Base-by-base conservation (phyloP, 2,329 filamentous ascomycete species). In the Colletotrichum sp. region DNA sequence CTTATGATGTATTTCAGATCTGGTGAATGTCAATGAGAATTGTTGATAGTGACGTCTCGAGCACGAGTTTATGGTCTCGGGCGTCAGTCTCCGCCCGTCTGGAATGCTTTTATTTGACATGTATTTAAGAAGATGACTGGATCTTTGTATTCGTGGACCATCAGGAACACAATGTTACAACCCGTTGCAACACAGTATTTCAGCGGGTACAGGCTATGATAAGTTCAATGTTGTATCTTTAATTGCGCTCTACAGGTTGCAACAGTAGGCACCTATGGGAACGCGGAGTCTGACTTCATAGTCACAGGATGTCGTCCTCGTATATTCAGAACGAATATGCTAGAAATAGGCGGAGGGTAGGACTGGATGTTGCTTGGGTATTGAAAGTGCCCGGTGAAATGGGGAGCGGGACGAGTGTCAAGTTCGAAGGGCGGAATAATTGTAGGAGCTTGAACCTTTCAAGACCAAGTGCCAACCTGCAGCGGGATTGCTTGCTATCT, bases 221-320 rank as follows among this genome's bases (percentile, higher is more conserved):
- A 0, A 43, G 36, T 10, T 3, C 1, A 3, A 18, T 43, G 5
- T 9, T 38, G 36, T 18, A 9, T 5, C 8, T 18, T 38, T 3
- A 0, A 43, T 0, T 43, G 9, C 18, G 38, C 0, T n/a, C 8
- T n/a, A 43, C 38, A n/a, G 38, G 38, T 6, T 6, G 38, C 10
- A 0, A 1, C 38, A n/a, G 2, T 10, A 3, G 5, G 3, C 38
- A 43, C 8, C 16, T 15, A n/a, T 43, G 18, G 3, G 18, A 43
- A 0, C 38, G 8, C 38, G 38, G 38, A 43, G 38, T 1, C 1
- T 43, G 38, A 1, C 38, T 43, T 43, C 0, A 6, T 43, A 4
- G 0, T 0, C 2, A 43, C 0, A n/a, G 9, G 18, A 43, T 10
- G 1, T 1, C 0, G 1, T 43, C 0, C 18, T 5, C 8, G 0